A percentile compares a stretch with the other conserved stretches of the same genome.
Conservation (phyloP, 1,139 yeast species). For the Kodamaea ohmeri region DNA sequence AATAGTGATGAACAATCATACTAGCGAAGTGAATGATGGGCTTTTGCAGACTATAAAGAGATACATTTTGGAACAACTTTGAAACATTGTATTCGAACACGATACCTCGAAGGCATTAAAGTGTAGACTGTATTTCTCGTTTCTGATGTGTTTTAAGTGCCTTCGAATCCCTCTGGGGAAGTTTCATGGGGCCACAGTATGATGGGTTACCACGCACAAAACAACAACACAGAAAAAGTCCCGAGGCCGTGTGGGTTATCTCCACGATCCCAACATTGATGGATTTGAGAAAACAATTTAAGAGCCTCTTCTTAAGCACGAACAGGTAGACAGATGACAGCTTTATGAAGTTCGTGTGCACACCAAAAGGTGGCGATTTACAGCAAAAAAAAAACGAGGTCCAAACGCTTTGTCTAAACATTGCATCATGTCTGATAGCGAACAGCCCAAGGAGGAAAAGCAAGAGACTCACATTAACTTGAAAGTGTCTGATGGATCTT, state of each 20-base stretch:
- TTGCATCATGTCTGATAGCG: conserved; percentile 31
- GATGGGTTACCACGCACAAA: background rate
- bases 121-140: too few species aligned
- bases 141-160: background rate
- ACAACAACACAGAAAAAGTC: background rate
- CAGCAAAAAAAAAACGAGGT: conserved; percentile 5
- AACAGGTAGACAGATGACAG: background rate
- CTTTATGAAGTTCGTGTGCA: conserved; percentile 1
- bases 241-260: too few species aligned
- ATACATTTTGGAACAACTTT: background rate
- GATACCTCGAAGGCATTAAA: too few species aligned
- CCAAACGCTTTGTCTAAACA: conserved; percentile 1
- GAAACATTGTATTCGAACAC: too few species aligned
- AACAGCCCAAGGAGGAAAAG: conserved; percentile 58
- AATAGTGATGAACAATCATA: conserved; percentile 18
- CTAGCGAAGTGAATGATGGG: background rate
- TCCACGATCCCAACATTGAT: too few species aligned
- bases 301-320: too few species aligned
- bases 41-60: background rate
- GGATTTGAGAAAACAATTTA: too few species aligned
- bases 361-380: conserved; percentile 6
- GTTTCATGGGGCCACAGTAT: background rate
- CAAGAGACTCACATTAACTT: conserved; percentile 79
- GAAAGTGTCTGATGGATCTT: conserved; percentile 89
- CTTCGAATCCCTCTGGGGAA: background rate